Evolutionary conservation across 139 green algal genomes (phyloP).

Genomic region (Trebouxia sp.): DNA sequence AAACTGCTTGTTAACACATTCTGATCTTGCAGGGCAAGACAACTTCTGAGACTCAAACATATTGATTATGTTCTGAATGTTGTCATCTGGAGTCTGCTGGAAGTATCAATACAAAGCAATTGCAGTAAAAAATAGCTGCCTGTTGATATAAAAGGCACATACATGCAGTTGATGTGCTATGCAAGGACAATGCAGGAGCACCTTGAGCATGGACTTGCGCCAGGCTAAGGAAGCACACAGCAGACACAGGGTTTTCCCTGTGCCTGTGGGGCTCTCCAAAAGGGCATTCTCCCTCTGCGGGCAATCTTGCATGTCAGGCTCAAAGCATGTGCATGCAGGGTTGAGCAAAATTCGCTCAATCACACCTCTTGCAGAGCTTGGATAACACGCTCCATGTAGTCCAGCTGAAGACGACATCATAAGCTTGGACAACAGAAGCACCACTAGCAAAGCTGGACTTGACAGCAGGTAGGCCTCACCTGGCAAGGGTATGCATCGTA

Average conservation of each 20-base stretch:
- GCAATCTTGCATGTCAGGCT: neutral
- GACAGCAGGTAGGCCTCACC: constrained; percentile 35
- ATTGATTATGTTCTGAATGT: no score
- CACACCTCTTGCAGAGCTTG: constrained; percentile 78
- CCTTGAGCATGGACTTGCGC: constrained; percentile 51
- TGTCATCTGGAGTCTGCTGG: no score
- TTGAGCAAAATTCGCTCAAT: neutral
- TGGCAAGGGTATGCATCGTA: constrained; percentile 87
- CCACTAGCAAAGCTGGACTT: neutral
- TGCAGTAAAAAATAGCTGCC: no score
- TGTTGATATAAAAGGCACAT: no score
- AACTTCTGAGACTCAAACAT: no score
- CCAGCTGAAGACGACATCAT: constrained; percentile 51
- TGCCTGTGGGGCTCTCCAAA: constrained; percentile 95
- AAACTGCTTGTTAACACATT: no score
- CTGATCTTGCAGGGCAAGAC: no score
- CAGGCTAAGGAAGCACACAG: constrained; percentile 93
- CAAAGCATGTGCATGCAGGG: neutral
- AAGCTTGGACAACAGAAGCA: no score
- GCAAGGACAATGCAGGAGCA: neutral
- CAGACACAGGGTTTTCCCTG: constrained; percentile 97
- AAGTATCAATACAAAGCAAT: no score
- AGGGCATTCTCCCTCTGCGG: constrained; percentile 80
- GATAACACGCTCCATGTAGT: constrained; percentile 94
- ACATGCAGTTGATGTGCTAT: no score